These are phyloP conservation scores for Pseudogymnoascus sp. DNA, from an alignment of 2,329 filamentous ascomycete genomes.

Conservation along the genomic window DNA sequence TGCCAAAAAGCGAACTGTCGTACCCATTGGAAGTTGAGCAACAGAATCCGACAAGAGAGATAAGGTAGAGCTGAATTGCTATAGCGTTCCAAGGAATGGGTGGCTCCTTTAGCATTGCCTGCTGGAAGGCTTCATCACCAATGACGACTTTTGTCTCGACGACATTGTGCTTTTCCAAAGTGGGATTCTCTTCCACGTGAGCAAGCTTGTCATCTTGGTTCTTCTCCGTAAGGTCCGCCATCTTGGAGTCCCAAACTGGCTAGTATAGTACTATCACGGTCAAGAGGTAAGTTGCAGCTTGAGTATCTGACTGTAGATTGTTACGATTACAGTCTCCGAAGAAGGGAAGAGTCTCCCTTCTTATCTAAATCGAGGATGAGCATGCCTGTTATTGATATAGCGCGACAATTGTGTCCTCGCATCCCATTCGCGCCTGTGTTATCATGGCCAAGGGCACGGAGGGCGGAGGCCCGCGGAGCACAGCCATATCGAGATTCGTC, in stretches of 20 bases:
- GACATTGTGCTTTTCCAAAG: background rate
- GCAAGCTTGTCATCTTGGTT: background rate
- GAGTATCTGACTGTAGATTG: background rate
- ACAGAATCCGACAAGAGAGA: constrained; percentile 40
- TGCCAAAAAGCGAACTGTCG: constrained; percentile 42
- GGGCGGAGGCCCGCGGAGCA: background rate
- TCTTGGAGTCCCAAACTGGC: background rate
- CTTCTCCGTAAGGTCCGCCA: background rate
- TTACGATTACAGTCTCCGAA: background rate
- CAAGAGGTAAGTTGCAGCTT: background rate
- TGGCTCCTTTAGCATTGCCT: constrained; percentile 46
- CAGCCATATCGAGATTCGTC: background rate
- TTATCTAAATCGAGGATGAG: background rate
- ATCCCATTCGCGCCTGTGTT: background rate
- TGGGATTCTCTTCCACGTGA: background rate
- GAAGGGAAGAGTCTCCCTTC: background rate
- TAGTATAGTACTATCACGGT: background rate
- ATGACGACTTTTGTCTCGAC: constrained; percentile 33
- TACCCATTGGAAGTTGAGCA: constrained; percentile 45
- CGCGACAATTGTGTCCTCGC: background rate
- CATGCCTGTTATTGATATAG: background rate
- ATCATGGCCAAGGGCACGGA: background rate
- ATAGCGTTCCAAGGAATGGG: constrained; percentile 33
- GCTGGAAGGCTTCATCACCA: constrained; percentile 45
- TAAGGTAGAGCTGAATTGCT: constrained; percentile 34